A percentile compares a stretch with the other conserved stretches of the same genome.
These are phyloP conservation scores for Cryptosporidium sp. DNA, from an alignment of 169 alveolate genomes.

Conservation along the genomic window DNA sequence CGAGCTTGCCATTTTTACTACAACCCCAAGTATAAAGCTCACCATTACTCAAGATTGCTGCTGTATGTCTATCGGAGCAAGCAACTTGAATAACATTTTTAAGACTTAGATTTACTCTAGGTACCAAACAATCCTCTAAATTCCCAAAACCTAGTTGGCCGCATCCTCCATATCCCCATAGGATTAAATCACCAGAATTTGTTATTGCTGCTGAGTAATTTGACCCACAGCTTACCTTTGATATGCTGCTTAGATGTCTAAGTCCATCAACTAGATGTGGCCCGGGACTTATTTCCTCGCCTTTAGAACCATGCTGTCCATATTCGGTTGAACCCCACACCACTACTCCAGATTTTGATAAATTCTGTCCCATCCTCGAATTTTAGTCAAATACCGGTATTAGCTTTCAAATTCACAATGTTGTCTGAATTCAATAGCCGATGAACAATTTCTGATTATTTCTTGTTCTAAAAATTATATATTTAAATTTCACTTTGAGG, in stretches of 20 bases:
- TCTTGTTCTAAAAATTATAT: background rate
- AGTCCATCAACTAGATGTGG: constrained; percentile 56
- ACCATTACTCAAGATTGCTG: constrained; percentile 82
- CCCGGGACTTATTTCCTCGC: constrained; percentile 25
- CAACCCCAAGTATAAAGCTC: constrained; percentile 87
- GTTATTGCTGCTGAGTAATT: constrained; percentile 76
- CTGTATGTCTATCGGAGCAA: constrained; percentile 85
- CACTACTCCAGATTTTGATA: constrained; percentile 78
- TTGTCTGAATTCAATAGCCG: background rate
- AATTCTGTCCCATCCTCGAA: constrained; percentile 77
- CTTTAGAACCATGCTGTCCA: constrained; percentile 28
- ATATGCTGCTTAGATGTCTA: constrained; percentile 16
- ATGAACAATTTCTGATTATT: background rate
- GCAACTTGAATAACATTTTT: constrained; percentile 74
- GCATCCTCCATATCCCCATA: constrained; percentile 77
- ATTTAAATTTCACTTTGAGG: background rate
- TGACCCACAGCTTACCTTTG: constrained; percentile 59
- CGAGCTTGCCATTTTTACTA: constrained; percentile 84
- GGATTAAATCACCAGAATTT: constrained; percentile 75
- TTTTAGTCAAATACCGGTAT: background rate
- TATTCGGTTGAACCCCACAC: constrained; percentile 80
- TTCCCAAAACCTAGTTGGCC: constrained; percentile 80
- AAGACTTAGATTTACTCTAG: constrained; percentile 18
- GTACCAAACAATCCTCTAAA: constrained; percentile 53
- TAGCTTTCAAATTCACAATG: background rate